These are phyloP conservation scores for Neurospora sp. DNA, from an alignment of 2,329 filamentous ascomycete genomes.

Conservation along the genomic window DNA sequence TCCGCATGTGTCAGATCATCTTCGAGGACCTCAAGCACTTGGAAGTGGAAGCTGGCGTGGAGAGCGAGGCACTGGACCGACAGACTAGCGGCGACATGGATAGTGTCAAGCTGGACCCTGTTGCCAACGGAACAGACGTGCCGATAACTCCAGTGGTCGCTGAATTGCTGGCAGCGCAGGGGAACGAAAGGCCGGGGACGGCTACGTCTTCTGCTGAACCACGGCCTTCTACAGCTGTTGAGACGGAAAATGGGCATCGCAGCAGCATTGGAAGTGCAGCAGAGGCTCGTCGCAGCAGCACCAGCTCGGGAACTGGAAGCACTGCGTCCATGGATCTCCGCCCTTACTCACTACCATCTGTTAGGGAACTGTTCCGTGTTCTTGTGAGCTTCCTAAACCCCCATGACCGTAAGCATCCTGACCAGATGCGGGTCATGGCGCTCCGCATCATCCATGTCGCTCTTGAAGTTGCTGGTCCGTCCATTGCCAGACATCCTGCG, in stretches of 20 bases:
- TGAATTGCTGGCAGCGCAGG: not conserved
- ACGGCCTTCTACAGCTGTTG: conserved; percentile 32
- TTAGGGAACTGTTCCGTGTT: conserved; percentile 87
- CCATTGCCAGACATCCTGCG: conserved; percentile 85
- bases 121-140: conserved; percentile 46
- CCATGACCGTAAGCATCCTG: conserved; percentile 83
- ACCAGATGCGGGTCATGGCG: conserved; percentile 95
- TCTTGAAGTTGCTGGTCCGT: conserved; percentile 88
- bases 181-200: not conserved
- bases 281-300: conserved; percentile 18
- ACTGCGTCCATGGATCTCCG: conserved; percentile 52
- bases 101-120: conserved; percentile 75
- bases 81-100: conserved; percentile 60
- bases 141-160: conserved; percentile 8
- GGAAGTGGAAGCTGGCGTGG: conserved; percentile 63
- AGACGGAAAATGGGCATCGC: conserved; percentile 19
- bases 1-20: conserved; percentile 98
- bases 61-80: conserved; percentile 55
- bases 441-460: conserved; percentile 95
- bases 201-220: conserved; percentile 14
- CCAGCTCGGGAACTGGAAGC: conserved; percentile 18
- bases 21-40: conserved; percentile 87
- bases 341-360: conserved; percentile 89
- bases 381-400: conserved; percentile 90
- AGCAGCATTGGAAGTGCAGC: conserved; percentile 16